A percentile compares a stretch with the other conserved stretches of the same genome.
Evolutionary conservation across 1,139 yeast genomes (phyloP).

Genomic region (Yamadazyma spencermartinsiae): DNA sequence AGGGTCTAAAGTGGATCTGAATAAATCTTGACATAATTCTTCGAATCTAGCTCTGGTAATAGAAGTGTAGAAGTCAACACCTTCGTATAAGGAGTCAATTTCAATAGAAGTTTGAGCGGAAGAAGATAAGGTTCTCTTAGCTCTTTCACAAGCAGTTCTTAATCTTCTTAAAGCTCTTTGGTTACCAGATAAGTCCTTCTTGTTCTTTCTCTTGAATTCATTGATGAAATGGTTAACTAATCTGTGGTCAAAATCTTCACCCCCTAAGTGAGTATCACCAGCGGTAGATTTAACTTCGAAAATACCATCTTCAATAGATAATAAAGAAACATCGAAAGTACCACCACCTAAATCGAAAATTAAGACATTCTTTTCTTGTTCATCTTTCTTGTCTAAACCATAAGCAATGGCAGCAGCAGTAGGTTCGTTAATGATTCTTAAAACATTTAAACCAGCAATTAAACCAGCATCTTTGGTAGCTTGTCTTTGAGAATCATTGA

Average conservation of each 20-base stretch:
- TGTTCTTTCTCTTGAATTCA: conserved; percentile 97
- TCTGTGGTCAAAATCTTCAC: conserved; percentile 97
- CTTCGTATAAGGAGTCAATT: conserved; percentile 94
- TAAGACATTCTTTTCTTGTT: conserved; percentile 82
- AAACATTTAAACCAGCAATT: conserved; percentile 94
- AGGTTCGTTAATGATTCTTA: conserved; percentile 97
- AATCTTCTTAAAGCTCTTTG: conserved; percentile 97
- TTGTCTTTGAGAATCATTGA: conserved; percentile 97
- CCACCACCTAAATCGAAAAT: conserved; percentile 98
- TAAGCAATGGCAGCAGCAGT: conserved; percentile 98
- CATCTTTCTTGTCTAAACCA: conserved; percentile 94
- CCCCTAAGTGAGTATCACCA: conserved; percentile 98
- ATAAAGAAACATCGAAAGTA: conserved; percentile 93
- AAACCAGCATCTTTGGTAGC: conserved; percentile 99
- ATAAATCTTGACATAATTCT: conserved; percentile 84
- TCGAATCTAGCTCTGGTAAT: conserved; percentile 99
- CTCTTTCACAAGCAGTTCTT: conserved; percentile 99
- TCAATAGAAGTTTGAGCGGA: conserved; percentile 96
- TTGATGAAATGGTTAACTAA: conserved; percentile 90
- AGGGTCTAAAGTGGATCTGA: conserved; percentile 95
- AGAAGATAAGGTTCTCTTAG: conserved; percentile 97
- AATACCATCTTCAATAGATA: conserved; percentile 93
- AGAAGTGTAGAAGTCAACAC: conserved; percentile 95
- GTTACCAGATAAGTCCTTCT: conserved; percentile 86
- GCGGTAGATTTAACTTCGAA: conserved; percentile 97